These are phyloP conservation scores for Aspergillus heteromorphus DNA, from an alignment of 495 filamentous ascomycete species.

Conservation along the genomic window DNA sequence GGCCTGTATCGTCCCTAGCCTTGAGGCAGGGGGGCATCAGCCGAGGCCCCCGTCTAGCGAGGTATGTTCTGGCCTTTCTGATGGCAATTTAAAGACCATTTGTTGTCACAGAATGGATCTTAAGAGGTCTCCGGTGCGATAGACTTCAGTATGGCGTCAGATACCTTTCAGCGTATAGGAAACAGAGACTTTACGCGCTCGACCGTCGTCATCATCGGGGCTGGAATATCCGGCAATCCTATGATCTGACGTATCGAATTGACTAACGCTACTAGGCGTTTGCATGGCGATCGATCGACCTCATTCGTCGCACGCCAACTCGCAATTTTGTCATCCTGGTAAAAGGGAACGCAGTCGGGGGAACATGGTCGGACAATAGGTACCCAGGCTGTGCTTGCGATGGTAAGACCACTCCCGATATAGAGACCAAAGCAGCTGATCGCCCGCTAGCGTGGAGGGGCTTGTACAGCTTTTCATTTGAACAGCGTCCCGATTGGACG, in stretches of 20 bases:
- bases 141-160: background rate
- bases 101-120: background rate
- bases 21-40: too few relatives aligned
- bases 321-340: constrained; percentile 53
- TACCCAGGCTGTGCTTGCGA: constrained; percentile 53
- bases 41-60: too few relatives aligned
- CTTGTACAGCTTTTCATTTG: constrained; percentile 63
- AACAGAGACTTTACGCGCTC: constrained; percentile 36
- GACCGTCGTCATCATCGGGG: constrained; percentile 51
- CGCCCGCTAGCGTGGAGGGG: constrained; percentile 33
- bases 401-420: constrained; percentile 20
- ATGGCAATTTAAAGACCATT: background rate
- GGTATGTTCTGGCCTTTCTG: too few relatives aligned
- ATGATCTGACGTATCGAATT: background rate
- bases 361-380: constrained; percentile 52
- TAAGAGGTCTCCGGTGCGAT: background rate
- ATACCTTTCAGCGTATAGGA: constrained; percentile 4
- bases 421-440: background rate
- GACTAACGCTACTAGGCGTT: constrained; percentile 29
- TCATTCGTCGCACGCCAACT: constrained; percentile 47
- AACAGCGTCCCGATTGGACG: constrained; percentile 60
- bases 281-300: constrained; percentile 57
- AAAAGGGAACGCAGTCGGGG: constrained; percentile 47
- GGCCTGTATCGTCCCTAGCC: too few relatives aligned
- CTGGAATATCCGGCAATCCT: constrained; percentile 39